phyloP scores from a whole-genome alignment of 2,329 filamentous ascomycete species.

The Ceratocystis destructans region DNA sequence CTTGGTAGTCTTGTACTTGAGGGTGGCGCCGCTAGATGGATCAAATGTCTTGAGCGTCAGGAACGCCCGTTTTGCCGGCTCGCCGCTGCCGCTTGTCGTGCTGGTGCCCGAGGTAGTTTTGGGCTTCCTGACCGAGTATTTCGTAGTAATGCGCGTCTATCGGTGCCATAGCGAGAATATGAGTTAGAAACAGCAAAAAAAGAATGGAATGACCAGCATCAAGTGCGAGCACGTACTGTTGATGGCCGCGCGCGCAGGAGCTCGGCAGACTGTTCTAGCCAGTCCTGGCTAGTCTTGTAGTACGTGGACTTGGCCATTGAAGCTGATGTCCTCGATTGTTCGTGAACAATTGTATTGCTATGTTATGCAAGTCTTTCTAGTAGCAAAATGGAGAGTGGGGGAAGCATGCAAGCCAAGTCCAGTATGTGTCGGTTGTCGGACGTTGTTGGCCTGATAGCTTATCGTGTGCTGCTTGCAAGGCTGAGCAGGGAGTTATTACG shows the following conservation, averaged over 20 bases:
- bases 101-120: slow-evolving; percentile 24
- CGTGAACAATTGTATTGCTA: not conserved
- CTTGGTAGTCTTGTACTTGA: slow-evolving; percentile 88
- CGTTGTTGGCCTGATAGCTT: not conserved
- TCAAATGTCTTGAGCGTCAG: slow-evolving; percentile 86
- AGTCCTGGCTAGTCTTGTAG: slow-evolving; percentile 72
- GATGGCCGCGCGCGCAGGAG: slow-evolving; percentile 76
- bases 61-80: slow-evolving; percentile 41
- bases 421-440: too few relatives aligned
- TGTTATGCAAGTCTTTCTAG: too few relatives aligned
- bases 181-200: not conserved
- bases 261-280: slow-evolving; percentile 75
- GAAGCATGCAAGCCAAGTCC: too few relatives aligned
- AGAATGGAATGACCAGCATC: not conserved
- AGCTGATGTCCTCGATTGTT: not conserved
- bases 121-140: slow-evolving; percentile 43
- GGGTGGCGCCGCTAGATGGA: slow-evolving; percentile 60
- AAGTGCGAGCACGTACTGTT: slow-evolving; percentile 46
- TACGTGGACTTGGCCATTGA: slow-evolving; percentile 40
- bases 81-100: slow-evolving; percentile 22
- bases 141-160: slow-evolving; percentile 81
- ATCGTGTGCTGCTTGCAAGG: not conserved
- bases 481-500: not conserved
- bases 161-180: not conserved
- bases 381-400: too few relatives aligned